Base-by-base conservation (phyloP, 2,329 filamentous ascomycete species). In the Esteya vermicola region DNA sequence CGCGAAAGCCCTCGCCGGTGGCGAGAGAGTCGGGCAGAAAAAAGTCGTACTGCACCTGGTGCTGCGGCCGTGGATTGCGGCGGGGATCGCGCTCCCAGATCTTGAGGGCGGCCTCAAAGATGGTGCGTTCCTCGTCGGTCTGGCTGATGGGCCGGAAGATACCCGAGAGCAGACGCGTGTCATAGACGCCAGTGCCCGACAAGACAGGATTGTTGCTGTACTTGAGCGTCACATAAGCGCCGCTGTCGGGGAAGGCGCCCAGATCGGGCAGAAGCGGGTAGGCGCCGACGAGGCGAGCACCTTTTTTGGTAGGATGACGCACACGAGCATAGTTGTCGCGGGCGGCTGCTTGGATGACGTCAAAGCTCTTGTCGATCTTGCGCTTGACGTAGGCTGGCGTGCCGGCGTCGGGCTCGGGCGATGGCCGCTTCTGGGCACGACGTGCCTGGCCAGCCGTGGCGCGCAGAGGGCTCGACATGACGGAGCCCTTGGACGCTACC, bases 161-260 rank as follows among this genome's bases (percentile, higher is more conserved):
- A 47, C 72, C 70, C 48, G 67, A 70, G 35, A 78, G 67, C 21
- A 82, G 63, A 28, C 78, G 75, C 36, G 61, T 62, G 53, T 80
- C 75, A 54, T 78, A 81, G 33, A 58, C 58, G 40, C 64, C 61
- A 9, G 68, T 60, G 40, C 47, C 43, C 19, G 47, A 33, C 22
- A 79, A 68, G 14, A 81, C 70, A 4, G 78, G 78, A 52, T 78
- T 78, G 47, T 70, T 75, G 38, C 68, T 67, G 57, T 81, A 81
- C 57, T 81, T 81, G 60, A 81, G 66, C 13, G 76, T 75, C 46
- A 80, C 72, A 52, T 81, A 82, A 45, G 76, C 75, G 40, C 78
- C 77, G 3, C 72, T 73, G 55, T 82, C 78, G 36, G 77, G 75
- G 60, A 80, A 79, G n/a, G 75, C 71, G 44, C 78, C 72, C 32